Evolutionary conservation across 2,329 filamentous ascomycete species (phyloP).

Genomic region (Trichoderma oligosporum): DNA sequence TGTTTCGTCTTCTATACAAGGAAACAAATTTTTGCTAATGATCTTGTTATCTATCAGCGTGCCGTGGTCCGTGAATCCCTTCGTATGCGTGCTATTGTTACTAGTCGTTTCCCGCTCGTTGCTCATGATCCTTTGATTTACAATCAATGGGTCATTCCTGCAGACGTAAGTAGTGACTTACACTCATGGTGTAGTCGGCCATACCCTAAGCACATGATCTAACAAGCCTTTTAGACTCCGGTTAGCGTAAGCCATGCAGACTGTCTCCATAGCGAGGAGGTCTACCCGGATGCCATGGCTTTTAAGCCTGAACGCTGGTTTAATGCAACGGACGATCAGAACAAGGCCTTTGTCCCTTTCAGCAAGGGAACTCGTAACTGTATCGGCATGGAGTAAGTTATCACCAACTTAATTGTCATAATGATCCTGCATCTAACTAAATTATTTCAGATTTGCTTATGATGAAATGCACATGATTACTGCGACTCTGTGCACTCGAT

Average conservation of each 20-base stretch:
- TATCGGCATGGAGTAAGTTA: not conserved
- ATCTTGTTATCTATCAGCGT: not conserved
- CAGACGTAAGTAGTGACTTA: not conserved
- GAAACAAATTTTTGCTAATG: not conserved
- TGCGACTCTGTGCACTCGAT: not conserved
- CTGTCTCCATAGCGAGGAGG: not conserved
- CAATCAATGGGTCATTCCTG: not conserved
- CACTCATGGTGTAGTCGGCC: no score
- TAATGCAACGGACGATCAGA: not conserved
- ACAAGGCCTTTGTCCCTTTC: conserved; percentile 1
- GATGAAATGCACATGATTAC: not conserved
- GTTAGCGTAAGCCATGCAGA: not conserved
- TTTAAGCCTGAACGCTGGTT: conserved; percentile 8
- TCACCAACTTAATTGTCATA: not conserved
- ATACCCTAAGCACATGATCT: not conserved
- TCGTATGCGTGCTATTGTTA: not conserved
- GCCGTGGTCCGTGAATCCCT: not conserved
- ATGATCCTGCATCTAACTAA: not conserved
- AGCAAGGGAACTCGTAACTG: conserved; percentile 1
- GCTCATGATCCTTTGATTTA: not conserved
- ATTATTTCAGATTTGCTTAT: not conserved
- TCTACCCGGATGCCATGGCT: not conserved
- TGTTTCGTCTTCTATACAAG: not conserved
- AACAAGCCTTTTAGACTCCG: not conserved
- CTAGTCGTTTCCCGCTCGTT: not conserved